Base-by-base conservation (phyloP, 2,329 filamentous ascomycete genomes). In the Verticillium dahliae region DNA sequence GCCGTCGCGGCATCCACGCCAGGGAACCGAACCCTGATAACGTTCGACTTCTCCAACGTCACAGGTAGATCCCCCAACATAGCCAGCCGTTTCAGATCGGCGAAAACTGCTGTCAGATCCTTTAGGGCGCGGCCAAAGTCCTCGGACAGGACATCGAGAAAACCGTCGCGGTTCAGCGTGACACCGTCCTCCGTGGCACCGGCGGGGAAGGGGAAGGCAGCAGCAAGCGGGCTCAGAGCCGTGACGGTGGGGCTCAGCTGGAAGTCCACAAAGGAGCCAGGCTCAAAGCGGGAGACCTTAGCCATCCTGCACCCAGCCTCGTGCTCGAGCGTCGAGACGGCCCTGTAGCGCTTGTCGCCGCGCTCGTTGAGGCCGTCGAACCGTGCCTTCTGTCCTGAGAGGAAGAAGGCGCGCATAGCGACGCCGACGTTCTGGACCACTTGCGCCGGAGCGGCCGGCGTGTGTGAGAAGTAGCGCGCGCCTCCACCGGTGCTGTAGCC, bases 351-450 rank as follows among this genome's bases (percentile, higher is more conserved):
- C 76, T 90, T 90, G 75, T 93, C 87, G 55, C 93, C 93, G 11
- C 83, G 86, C 15, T 85, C 75, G 60, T 88, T 87, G 54, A 89
- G 74, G 13, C 94, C 94, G 72, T 97, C 90, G 69, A 93, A 97
- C 62, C 90, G 90, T 10, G 90, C 88, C 73, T 93, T 95, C 70
- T 96, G 87, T 0, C 95, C 95, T 0, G 90, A 92, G n/a, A 97
- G 82, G 77, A 91, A 89, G 76, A 99, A 97, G 13, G 92, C 93
- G 60, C 95, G 87, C 70, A 98, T 88, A 5, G 92, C 95, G 68
- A 92, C 88, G 13, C 92, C 96, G n/a, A 97, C 94, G 75, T 97
- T 97, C 74, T 95, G 90, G 59, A 98, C 85, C 56, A 98, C 92
- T 73, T 98, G 91, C 1, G 93, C 92, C 45, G 92, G 92, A 7